These are phyloP conservation scores for Phylloporus scabripes DNA, from an alignment of 768 basidiomycete species.

Conservation along the genomic window DNA sequence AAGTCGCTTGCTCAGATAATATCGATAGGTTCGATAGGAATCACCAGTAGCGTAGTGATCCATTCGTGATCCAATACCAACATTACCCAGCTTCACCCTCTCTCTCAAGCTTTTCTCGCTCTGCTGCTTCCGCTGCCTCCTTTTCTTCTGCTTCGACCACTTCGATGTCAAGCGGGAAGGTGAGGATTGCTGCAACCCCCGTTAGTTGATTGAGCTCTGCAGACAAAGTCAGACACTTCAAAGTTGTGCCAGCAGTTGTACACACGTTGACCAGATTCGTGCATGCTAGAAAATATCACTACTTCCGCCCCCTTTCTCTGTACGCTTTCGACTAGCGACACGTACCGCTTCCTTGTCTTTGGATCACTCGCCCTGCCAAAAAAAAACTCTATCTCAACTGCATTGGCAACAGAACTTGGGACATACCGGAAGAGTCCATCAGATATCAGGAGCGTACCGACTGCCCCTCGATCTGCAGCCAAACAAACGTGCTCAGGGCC, in stretches of 20 bases:
- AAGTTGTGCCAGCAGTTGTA: conserved; percentile 7
- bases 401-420: background rate
- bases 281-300: conserved; percentile 98
- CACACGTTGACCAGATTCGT: conserved; percentile 96
- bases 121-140: conserved; percentile 53
- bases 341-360: conserved; percentile 72
- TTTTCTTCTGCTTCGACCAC: conserved; percentile 90
- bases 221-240: conserved; percentile 1
- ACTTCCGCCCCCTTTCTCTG: conserved; percentile 88
- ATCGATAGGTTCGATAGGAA: background rate
- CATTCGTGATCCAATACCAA: background rate
- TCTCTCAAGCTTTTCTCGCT: conserved; percentile 11
- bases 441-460: conserved; percentile 91
- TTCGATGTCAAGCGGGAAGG: conserved; percentile 93
- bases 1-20: conserved; percentile 36
- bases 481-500: conserved; percentile 91
- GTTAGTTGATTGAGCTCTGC: conserved; percentile 94
- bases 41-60: background rate
- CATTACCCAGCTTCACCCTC: conserved; percentile 5
- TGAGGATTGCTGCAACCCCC: conserved; percentile 92
- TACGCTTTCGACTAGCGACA: conserved; percentile 83
- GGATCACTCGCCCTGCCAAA: conserved; percentile 76
- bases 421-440: conserved; percentile 87
- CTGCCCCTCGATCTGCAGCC: conserved; percentile 88
- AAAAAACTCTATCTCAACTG: background rate